Base-by-base conservation (phyloP, 2,329 filamentous ascomycete species). In the Sphaerulina vaccinii region DNA sequence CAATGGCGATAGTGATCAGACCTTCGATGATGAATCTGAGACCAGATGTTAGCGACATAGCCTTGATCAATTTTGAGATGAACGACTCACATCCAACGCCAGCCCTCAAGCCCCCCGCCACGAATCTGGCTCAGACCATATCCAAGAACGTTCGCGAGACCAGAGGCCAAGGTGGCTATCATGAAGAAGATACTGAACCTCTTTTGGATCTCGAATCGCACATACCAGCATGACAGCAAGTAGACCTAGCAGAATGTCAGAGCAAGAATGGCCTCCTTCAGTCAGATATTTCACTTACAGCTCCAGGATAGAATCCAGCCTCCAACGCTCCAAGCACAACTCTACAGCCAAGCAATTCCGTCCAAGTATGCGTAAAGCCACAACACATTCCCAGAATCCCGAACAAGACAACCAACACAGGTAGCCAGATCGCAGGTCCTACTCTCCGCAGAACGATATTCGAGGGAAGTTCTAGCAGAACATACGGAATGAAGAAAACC, bases 11-110 rank as follows among this genome's bases (percentile, higher is more conserved):
- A 1, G 85, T 88, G 51, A 85, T 75, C 13, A 75, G 74, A 19
- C 85, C 85, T 65, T 88, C 85, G 29, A 88, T 82, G 44, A 88
- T 82, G 68, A 87, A 35, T 5, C 32, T 35, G 32, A n/a, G 13
- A 35, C 11, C 5, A n/a, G 32, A n/a, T 15, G 16, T 11, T n/a
- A n/a, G 13, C 32, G 5, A 32, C 16, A 5, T 15, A n/a, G 5
- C 5, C 13, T 6, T 35, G 11, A 5, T n/a, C 32, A 35, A 35
- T 15, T 6, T 7, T n/a, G 13, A 35, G 32, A 35, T 13, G n/a
- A n/a, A n/a, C n/a, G n/a, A 29, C 32, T 35, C 32, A 87, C 0
- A 86, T 56, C 50, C 54, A 56, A 24, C 54, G 13, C 54, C 54
- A 56, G 24, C 54, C 54, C 2, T 22, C 19, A 8, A 51, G 49